These are phyloP conservation scores for Oryza meridionalis DNA, from an alignment of 176 grass and related monocot genomes.

Conservation along the genomic window DNA sequence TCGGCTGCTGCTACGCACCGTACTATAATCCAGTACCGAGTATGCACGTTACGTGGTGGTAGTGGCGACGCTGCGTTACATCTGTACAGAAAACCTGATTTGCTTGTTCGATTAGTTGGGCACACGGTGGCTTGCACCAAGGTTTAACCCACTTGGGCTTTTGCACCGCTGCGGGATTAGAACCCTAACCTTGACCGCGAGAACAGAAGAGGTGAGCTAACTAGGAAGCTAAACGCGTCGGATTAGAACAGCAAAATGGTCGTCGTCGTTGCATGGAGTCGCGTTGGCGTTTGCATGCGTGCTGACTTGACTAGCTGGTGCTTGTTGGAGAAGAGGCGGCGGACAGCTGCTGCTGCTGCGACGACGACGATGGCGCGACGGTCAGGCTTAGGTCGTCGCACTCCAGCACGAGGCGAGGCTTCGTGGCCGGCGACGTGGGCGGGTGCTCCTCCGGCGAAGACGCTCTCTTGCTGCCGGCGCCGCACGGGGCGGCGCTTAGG, in stretches of 20 bases:
- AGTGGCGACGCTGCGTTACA: background rate
- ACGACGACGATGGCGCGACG: conserved; percentile 43
- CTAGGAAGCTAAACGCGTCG: conserved; percentile 35
- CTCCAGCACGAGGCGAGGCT: conserved; percentile 57
- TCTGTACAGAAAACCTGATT: conserved; percentile 47
- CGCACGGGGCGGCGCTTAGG: conserved; percentile 33
- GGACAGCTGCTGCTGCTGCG: conserved; percentile 33
- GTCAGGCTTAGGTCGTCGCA: conserved; percentile 59
- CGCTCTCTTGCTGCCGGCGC: conserved; percentile 54
- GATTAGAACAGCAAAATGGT: conserved; percentile 40
- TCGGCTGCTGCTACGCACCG: background rate
- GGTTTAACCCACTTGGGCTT: background rate
- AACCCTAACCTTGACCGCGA: conserved; percentile 36
- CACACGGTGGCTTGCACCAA: background rate
- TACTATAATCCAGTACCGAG: background rate
- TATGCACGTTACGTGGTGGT: background rate
- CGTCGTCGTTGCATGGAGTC: background rate
- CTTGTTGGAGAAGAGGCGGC: conserved; percentile 50
- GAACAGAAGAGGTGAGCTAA: conserved; percentile 8
- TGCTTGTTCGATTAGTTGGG: conserved; percentile 16
- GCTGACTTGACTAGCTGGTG: conserved; percentile 43
- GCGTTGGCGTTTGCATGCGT: conserved; percentile 17
- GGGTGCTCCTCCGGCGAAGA: conserved; percentile 40
- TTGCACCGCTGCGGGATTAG: conserved; percentile 29
- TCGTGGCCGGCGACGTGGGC: conserved; percentile 60